A percentile compares a stretch with the other conserved stretches of the same genome.
Evolutionary conservation across 495 filamentous ascomycete genomes (phyloP).

Genomic region (Lindgomyces ingoldianus): DNA sequence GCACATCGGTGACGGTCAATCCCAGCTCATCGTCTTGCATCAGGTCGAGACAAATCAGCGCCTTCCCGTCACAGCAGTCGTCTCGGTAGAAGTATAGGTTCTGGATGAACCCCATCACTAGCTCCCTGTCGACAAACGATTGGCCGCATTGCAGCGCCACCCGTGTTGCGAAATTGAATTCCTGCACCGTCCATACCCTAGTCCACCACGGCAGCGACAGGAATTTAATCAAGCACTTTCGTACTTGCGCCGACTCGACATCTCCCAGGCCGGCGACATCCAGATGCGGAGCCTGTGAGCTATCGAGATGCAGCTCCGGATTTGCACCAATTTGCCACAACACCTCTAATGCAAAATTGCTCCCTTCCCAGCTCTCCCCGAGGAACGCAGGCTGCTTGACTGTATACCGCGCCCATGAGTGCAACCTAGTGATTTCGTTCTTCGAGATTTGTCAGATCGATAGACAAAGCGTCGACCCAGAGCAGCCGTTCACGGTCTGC

Average conservation of each 20-base stretch:
- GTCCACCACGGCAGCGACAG: neutral
- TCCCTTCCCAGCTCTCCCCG: neutral
- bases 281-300: neutral
- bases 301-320: neutral
- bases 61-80: too few relatives aligned
- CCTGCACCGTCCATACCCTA: neutral
- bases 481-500: neutral
- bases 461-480: constrained; percentile 6
- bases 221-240: neutral
- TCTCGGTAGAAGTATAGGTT: neutral
- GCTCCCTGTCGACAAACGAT: too few relatives aligned
- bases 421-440: constrained; percentile 1
- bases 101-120: neutral
- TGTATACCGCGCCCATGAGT: neutral
- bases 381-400: neutral
- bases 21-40: too few relatives aligned
- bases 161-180: neutral
- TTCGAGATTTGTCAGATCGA: neutral
- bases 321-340: neutral
- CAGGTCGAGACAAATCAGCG: too few relatives aligned
- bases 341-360: neutral
- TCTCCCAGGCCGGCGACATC: neutral
- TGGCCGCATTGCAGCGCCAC: neutral
- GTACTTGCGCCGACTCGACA: neutral
- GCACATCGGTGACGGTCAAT: too few relatives aligned